These are phyloP conservation scores for Suhomyces kunorum DNA, from an alignment of 1,139 yeast genomes.

Conservation along the genomic window DNA sequence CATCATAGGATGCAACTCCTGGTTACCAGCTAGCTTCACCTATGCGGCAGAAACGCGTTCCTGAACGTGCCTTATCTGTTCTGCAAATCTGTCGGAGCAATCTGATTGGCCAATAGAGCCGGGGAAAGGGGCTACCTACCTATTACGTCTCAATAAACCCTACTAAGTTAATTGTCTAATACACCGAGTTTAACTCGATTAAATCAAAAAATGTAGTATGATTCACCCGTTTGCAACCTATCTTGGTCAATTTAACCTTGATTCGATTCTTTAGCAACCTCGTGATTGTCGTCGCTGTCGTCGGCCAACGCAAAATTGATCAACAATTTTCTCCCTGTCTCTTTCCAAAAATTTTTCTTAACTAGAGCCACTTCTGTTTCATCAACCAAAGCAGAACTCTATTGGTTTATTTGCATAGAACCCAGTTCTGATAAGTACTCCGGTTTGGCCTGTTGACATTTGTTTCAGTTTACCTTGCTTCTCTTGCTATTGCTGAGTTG, in stretches of 20 bases:
- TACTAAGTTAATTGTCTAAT: too few species aligned
- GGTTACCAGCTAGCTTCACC: too few species aligned
- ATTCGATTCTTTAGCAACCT: background rate
- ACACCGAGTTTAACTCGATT: background rate
- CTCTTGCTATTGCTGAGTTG: background rate
- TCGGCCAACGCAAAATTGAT: slow-evolving; percentile 10
- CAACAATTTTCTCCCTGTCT: slow-evolving; percentile 9
- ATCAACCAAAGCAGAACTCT: background rate
- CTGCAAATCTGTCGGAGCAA: too few species aligned
- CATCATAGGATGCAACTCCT: too few species aligned
- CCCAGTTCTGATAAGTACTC: background rate
- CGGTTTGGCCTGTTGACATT: background rate
- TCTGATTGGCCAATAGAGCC: too few species aligned
- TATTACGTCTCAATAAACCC: too few species aligned
- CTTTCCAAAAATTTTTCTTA: slow-evolving; percentile 12
- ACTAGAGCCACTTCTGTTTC: slow-evolving; percentile 1
- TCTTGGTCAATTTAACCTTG: background rate
- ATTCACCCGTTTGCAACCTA: background rate
- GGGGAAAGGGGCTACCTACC: too few species aligned
- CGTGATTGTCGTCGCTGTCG: slow-evolving; percentile 7
- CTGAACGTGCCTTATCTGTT: too few species aligned
- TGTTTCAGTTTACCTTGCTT: background rate
- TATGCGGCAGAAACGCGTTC: too few species aligned
- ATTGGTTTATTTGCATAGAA: background rate
- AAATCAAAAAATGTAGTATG: background rate